Evolutionary conservation across 2,329 filamentous ascomycete genomes (phyloP).

Genomic region (Gremmenia infestans): DNA sequence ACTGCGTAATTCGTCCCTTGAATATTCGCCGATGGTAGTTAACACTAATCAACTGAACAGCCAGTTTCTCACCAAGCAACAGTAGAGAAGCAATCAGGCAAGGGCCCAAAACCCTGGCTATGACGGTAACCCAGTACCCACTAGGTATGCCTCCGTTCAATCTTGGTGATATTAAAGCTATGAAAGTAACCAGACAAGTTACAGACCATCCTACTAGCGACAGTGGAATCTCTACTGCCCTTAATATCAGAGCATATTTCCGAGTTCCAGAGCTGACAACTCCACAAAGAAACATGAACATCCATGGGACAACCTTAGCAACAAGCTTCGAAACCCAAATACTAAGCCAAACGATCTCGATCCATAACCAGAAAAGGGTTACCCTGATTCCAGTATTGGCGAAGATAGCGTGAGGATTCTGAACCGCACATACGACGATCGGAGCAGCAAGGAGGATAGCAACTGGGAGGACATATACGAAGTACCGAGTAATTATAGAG

Average conservation of each 20-base stretch:
- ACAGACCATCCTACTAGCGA: slow-evolving; percentile 67
- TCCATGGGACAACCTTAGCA: slow-evolving; percentile 53
- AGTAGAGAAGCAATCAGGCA: slow-evolving; percentile 64
- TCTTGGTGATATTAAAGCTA: slow-evolving; percentile 42
- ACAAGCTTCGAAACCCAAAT: slow-evolving; percentile 64
- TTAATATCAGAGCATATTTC: slow-evolving; percentile 64
- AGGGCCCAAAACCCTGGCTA: slow-evolving; percentile 62
- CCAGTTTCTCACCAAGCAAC: slow-evolving; percentile 67
- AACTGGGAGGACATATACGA: slow-evolving; percentile 62
- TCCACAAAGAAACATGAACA: slow-evolving; percentile 66
- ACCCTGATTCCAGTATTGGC: slow-evolving; percentile 42
- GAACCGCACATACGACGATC: slow-evolving; percentile 43
- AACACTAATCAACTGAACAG: slow-evolving; percentile 74
- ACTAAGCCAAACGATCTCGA: slow-evolving; percentile 62
- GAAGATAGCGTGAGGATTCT: slow-evolving; percentile 21
- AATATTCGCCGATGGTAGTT: slow-evolving; percentile 51
- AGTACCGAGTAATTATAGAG: slow-evolving; percentile 58
- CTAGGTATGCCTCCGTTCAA: background rate
- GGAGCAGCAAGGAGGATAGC: slow-evolving; percentile 56
- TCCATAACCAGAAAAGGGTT: slow-evolving; percentile 62
- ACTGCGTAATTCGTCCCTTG: slow-evolving; percentile 66
- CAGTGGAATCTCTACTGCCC: slow-evolving; percentile 59
- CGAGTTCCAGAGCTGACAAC: slow-evolving; percentile 65
- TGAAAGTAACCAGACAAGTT: slow-evolving; percentile 57
- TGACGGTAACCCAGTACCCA: slow-evolving; percentile 46